Evolutionary conservation across 164 flowering plant genomes (phyloP), one percentile per base, ranked within the genome.

Genomic region (Santalum album): DNA sequence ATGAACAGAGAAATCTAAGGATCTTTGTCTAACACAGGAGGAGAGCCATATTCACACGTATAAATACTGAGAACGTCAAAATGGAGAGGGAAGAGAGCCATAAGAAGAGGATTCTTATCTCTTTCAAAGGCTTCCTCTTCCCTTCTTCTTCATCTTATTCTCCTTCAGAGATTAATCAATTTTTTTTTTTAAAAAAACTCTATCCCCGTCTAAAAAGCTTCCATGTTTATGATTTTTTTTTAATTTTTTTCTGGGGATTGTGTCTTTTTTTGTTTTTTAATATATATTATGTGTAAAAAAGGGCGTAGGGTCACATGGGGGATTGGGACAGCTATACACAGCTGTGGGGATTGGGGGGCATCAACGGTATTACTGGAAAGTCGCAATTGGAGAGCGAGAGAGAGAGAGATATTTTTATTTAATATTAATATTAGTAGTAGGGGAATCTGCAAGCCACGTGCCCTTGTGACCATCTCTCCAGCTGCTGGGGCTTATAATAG

Each of bases 251-350:
- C 40, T 38, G 4, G 34, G 34, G 34, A 3, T 29, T 29, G 34
- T 29, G 34, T 14, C 42, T 14, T 38, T 46, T 18, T 42, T n/a
- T 42, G 5, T 17, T 42, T 42, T 42, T 38, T 2, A 14, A 38
- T 7, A 4, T 4, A 15, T 3, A 11, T 11, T 38, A 15, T n/a
- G n/a, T n/a, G n/a, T n/a, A 12, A n/a, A 12, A 23, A 14, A 23
- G 65, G 73, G n/a, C n/a, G n/a, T 68, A 72, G 77, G 74, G 74
- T 73, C 72, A 77, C 81, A 79, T 75, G 79, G 78, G 74, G 26
- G 72, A 68, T 70, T 55, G 59, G 51, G 75, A 74, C 83, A 79
- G 81, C 83, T 69, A 75, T 62, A 60, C 18, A 70, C 78, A 72
- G 77, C 77, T 76, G 73, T 46, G 23, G 23, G 23, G 21, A 7